Base-by-base conservation (phyloP, 768 basidiomycete genomes). In the Rossbeevera mucosa region DNA sequence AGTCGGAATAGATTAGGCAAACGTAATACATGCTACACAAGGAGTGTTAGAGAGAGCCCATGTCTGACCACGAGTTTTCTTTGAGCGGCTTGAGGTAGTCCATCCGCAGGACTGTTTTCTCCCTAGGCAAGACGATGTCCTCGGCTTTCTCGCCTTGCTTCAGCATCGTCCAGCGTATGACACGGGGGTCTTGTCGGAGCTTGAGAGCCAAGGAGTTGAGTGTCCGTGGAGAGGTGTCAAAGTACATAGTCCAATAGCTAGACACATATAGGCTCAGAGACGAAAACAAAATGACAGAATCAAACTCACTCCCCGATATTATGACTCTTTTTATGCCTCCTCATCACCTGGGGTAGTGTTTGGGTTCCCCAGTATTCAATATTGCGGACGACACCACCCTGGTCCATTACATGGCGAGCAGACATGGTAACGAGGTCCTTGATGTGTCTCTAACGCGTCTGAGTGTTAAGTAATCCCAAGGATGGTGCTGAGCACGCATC, bases 191-290 rank as follows among this genome's bases (percentile, higher is more conserved):
- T 48, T 76, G 76, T 7, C 86, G 81, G 67, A 94, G 78, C 51
- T 86, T 74, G 8, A 73, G 69, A 58, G 83, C 82, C n/a, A 95
- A 74, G 1, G 78, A 73, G 6, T 74, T 72, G 45, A 94, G 74
- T 0, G 81, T 83, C 33, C 74, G 74, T 11, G 92, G 92, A 8
- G 87, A 86, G 4, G 89, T 81, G 74, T 95, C 93, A 66, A 94
- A 95, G 64, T 91, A 81, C 75, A 95, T 80, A 4, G 87, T 85
- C 91, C 91, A 94, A 67, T 93, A 93, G 60, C 92, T 94, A 59
- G 44, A 3, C 18, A 12, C 4, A 46, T 20, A 21, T 48, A 14
- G 13, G 18, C 52, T 66, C 22, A 57, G 55, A n/a, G 22, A 44
- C 0, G 28, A 21, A 38, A 14, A 48, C 7, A 26, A 16, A 9